Base-by-base conservation (phyloP, 2,329 filamentous ascomycete genomes). In the Aspergillus cejpii region DNA sequence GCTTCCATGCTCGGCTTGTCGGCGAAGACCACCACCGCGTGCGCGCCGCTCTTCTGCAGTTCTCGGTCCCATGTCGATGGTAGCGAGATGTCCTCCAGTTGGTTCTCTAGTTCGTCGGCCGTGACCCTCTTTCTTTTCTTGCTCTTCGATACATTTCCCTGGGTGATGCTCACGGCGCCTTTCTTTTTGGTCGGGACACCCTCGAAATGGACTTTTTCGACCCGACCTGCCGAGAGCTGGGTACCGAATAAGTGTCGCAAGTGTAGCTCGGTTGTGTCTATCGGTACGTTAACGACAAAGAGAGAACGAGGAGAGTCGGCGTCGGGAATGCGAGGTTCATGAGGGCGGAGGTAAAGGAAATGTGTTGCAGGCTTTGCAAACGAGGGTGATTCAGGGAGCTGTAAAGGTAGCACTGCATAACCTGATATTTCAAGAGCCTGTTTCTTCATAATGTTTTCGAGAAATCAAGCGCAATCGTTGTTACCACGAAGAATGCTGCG, bases 231-330 rank as follows among this genome's bases (percentile, higher is more conserved):
- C 6, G 87, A 85, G 0, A 96, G 76, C 12, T 94, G 78, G 1
- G 77, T 73, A 1, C 79, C 71, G 55, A 97, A 94, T 0, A 97
- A 71, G 33, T 81, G 75, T 36, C 87, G 82, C 33, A 97, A 75
- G 57, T 90, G 86, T 1, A 74, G 66, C 45, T 87, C 83, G 3
- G 87, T 94, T 47, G 87, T 83, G 62, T 96, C 90, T 51, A 84
- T 75, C 5, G 92, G 92, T 1, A 94, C 71, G 59, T 98, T 97
- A 52, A 90, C 85, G n/a, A 94, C 64, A 68, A 95, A 98, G 14
- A 98, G 76, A 49, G 86, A 89, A 56, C 90, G 83, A 12, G 80
- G 72, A 56, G 91, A 85, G 65, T 85, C 78, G 43, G 78, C 74
- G 6, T 84, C 85, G 11, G 86, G 81, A 31, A 86, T 77, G 68